Evolutionary conservation across 164 flowering plant genomes (phyloP), one percentile per base, ranked within the genome.

Genomic region (Stephania yunnanensis): DNA sequence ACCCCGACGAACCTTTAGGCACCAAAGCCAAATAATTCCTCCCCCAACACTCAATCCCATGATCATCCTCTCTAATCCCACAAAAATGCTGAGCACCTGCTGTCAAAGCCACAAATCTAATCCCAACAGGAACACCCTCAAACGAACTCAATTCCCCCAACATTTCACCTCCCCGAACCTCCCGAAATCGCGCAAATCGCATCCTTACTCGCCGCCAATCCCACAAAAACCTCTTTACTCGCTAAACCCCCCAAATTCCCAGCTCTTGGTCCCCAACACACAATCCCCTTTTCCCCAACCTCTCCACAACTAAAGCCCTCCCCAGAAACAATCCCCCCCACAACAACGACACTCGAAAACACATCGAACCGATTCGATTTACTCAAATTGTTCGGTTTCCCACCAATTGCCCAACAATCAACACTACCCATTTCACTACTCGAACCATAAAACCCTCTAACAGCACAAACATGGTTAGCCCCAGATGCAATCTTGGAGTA

Each of bases 31-130:
- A 45, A 77, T 92, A 86, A 25, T 83, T 86, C 11, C 50, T 83
- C 22, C 98, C 98, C 98, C 97, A 92, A 82, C 98, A 94, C 76
- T 87, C 87, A 46, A 91, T 83, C 72, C 86, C 96, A 73, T 94
- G 98, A 79, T 87, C 80, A 75, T 87, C 94, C 73, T 82, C 88
- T 46, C 93, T 78, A 70, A 94, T 90, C 70, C 97, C 98, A 71
- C 98, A 94, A 67, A 88, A 92, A 84, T 94, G 92, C 11, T 70
- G 82, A 20, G 82, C 86, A 9, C 98, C 97, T 4, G 92, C 93
- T 0, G 96, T 75, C 69, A 94, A 70, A 1, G 89, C 76, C 9
- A 94, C 88, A 42, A 91, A 90, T 45, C 80, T 75, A 74, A 65
- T 81, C 58, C 87, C 89, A 7, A 17, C 58, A 1, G 86, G 88